phyloP scores from a whole-genome alignment of 306 rosid genomes.

The Rosa rugosa region DNA sequence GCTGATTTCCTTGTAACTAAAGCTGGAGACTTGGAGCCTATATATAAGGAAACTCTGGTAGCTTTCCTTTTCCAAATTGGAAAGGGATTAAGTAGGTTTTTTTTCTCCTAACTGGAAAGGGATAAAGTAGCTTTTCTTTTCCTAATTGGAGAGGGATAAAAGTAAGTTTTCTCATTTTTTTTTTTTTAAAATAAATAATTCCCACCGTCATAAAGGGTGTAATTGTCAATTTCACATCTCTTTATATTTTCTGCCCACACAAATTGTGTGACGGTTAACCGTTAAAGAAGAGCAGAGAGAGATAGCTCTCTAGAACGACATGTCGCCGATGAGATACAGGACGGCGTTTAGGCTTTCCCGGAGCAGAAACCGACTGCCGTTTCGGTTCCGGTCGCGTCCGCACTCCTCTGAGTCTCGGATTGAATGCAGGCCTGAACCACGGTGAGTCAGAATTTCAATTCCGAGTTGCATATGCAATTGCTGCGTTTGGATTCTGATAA shows the following conservation, averaged over 20 bases:
- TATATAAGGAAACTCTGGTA: too few species aligned
- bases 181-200: too few species aligned
- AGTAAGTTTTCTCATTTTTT: too few species aligned
- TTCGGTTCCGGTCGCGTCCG: slow-evolving; percentile 7
- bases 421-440: slow-evolving; percentile 5
- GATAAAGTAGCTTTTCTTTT: not conserved
- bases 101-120: not conserved
- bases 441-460: slow-evolving; percentile 17
- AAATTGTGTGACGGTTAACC: not conserved
- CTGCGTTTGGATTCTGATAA: not conserved
- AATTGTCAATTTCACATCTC: not conserved
- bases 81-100: too few species aligned
- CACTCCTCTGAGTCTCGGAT: slow-evolving; percentile 12
- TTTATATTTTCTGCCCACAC: not conserved
- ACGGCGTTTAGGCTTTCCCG: slow-evolving; percentile 13
- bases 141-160: not conserved
- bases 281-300: not conserved
- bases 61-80: not conserved
- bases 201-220: not conserved
- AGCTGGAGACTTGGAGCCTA: too few species aligned
- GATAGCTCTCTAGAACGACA: not conserved
- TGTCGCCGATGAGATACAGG: slow-evolving; percentile 25
- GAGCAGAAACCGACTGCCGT: slow-evolving; percentile 6
- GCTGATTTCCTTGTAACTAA: too few species aligned
- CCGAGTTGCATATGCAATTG: too few species aligned